These are phyloP conservation scores for Colletotrichum paranaense DNA, from an alignment of 2,329 filamentous ascomycete species.

Conservation along the genomic window DNA sequence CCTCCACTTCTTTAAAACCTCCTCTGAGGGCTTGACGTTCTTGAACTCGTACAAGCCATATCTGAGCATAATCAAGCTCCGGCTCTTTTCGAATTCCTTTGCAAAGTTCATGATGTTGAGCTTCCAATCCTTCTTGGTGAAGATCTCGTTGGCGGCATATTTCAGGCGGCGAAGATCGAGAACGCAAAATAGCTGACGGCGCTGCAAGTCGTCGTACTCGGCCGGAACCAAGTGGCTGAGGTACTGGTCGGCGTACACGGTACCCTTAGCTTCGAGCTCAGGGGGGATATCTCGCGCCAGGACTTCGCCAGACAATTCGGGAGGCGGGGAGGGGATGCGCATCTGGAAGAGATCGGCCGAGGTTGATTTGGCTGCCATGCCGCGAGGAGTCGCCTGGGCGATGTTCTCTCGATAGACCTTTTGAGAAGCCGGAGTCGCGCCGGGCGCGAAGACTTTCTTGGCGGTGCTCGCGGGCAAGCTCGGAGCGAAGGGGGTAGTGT, in stretches of 20 bases:
- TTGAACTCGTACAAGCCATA: conserved; percentile 74
- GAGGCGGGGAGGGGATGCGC: conserved; percentile 68
- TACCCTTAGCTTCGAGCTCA: conserved; percentile 61
- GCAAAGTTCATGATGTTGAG: conserved; percentile 72
- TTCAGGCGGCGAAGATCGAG: conserved; percentile 71
- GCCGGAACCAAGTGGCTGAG: conserved; percentile 67
- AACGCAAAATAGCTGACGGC: conserved; percentile 72
- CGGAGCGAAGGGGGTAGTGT: conserved; percentile 55
- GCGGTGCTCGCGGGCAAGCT: conserved; percentile 56
- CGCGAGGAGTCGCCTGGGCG: conserved; percentile 59
- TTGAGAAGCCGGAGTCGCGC: conserved; percentile 56
- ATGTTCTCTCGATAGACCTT: conserved; percentile 57
- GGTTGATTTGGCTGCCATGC: conserved; percentile 60
- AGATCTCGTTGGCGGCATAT: conserved; percentile 71
- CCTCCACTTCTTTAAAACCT: conserved; percentile 69
- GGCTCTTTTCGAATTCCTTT: conserved; percentile 73
- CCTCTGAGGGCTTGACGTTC: conserved; percentile 68
- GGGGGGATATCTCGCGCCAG: conserved; percentile 65
- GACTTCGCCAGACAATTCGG: conserved; percentile 65
- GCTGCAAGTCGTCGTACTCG: conserved; percentile 68
- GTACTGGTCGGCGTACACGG: conserved; percentile 71
- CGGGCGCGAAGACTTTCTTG: conserved; percentile 60
- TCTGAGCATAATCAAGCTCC: conserved; percentile 69
- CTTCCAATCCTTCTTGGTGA: conserved; percentile 71
- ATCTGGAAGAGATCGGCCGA: conserved; percentile 66